These are phyloP conservation scores for Lumnitzera racemosa DNA, from an alignment of 345 rosid genomes.

Conservation along the genomic window DNA sequence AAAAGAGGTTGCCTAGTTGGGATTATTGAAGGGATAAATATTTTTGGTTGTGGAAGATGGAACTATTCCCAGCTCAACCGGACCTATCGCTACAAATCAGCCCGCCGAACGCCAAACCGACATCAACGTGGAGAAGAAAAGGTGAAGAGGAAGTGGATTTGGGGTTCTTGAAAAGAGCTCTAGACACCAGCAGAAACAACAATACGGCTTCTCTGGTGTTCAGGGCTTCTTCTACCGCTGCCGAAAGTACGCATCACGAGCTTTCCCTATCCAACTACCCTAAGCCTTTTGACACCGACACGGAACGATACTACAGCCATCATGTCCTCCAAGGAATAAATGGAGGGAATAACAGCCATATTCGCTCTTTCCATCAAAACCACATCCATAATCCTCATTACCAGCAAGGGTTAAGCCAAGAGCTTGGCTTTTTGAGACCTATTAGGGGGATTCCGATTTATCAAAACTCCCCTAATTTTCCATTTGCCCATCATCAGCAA, in stretches of 20 bases:
- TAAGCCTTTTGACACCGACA: constrained; percentile 12
- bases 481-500: constrained; percentile 4
- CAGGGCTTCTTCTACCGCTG: constrained; percentile 7
- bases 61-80: constrained; percentile 78
- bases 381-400: constrained; percentile 22
- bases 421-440: constrained; percentile 72
- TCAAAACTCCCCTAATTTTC: constrained; percentile 27
- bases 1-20: background rate
- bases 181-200: constrained; percentile 1
- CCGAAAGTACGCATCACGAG: too few species aligned
- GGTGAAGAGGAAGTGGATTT: constrained; percentile 32
- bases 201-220: background rate
- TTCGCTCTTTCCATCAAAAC: constrained; percentile 35
- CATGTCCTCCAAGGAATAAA: constrained; percentile 18
- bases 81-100: constrained; percentile 65
- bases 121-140: constrained; percentile 51
- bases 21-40: constrained; percentile 3
- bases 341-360: constrained; percentile 7
- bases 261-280: background rate
- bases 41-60: constrained; percentile 30
- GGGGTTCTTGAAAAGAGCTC: constrained; percentile 40
- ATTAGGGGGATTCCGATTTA: constrained; percentile 82
- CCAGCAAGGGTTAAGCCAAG: constrained; percentile 41
- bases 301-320: constrained; percentile 23
- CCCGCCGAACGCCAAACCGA: constrained; percentile 62